Conservation (phyloP, 1,139 yeast genomes). For the Nakaseomyces delphensis region DNA sequence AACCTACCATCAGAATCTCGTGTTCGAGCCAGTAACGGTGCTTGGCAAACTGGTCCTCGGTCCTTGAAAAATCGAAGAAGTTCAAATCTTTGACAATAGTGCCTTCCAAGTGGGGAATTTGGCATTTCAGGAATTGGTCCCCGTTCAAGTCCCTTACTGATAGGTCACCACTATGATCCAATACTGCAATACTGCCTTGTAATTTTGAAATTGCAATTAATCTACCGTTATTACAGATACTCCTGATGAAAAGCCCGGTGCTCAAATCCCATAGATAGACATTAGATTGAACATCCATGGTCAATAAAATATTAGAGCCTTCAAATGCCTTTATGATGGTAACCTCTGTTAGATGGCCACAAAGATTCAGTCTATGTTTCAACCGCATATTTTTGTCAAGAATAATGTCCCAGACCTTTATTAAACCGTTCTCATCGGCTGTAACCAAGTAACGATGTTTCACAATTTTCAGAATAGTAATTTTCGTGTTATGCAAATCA, state of each 20-base stretch:
- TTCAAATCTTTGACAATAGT: slow-evolving; percentile 17
- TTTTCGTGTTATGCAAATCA: slow-evolving; percentile 17
- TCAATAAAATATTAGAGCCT: slow-evolving; percentile 45
- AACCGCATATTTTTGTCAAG: slow-evolving; percentile 4
- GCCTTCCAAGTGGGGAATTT: slow-evolving; percentile 1
- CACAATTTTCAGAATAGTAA: slow-evolving; percentile 23
- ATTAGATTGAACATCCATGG: slow-evolving; percentile 43
- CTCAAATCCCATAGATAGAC: slow-evolving; percentile 55
- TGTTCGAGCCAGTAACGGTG: slow-evolving; percentile 35
- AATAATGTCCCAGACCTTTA: slow-evolving; percentile 45
- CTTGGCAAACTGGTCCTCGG: slow-evolving; percentile 23
- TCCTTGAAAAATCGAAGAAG: slow-evolving; percentile 24
- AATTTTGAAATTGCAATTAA: slow-evolving; percentile 45
- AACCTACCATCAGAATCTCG: slow-evolving; percentile 34
- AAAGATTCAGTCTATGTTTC: slow-evolving; percentile 30
- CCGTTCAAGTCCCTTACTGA: slow-evolving; percentile 50
- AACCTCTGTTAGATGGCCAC: slow-evolving; percentile 47
- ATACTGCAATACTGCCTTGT: slow-evolving; percentile 44
- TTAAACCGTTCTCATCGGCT: slow-evolving; percentile 48
- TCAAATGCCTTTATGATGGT: slow-evolving; percentile 38
- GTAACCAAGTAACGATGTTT: slow-evolving; percentile 37
- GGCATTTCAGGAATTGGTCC: slow-evolving; percentile 29
- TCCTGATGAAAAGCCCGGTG: slow-evolving; percentile 42
- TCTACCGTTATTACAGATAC: slow-evolving; percentile 30
- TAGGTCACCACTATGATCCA: slow-evolving; percentile 29